Conservation (phyloP, 31 red algal genomes). For the Asparagopsis taxiformis region DNA sequence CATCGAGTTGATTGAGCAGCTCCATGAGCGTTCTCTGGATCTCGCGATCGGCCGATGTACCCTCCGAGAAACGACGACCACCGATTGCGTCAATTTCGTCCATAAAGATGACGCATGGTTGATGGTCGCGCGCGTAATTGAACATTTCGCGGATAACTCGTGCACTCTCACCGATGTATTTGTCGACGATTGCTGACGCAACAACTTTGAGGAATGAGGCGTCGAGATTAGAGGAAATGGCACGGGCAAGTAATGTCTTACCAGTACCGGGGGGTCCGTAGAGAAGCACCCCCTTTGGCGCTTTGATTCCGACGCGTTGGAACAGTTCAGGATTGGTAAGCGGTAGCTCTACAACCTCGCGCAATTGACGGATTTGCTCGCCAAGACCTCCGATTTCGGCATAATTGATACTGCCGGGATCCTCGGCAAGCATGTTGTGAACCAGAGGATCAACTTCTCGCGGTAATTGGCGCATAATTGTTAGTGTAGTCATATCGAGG, state of each 20-base stretch:
- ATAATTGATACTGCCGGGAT: slow-evolving; percentile 83
- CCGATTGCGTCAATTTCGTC: slow-evolving; percentile 99
- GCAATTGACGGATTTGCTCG: slow-evolving; percentile 97
- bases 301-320: slow-evolving; percentile 94
- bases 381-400: slow-evolving; percentile 97
- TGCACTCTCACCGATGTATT: slow-evolving; percentile 99
- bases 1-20: slow-evolving; percentile 97
- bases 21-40: slow-evolving; percentile 99
- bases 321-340: slow-evolving; percentile 99
- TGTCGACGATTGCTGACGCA: slow-evolving; percentile 99
- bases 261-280: slow-evolving; percentile 99
- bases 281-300: slow-evolving; percentile 98
- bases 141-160: slow-evolving; percentile 99
- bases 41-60: slow-evolving; percentile 98
- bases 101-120: slow-evolving; percentile 99
- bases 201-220: slow-evolving; percentile 98
- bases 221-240: slow-evolving; percentile 96
- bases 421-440: slow-evolving; percentile 98
- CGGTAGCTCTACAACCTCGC: slow-evolving; percentile 98
- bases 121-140: slow-evolving; percentile 93
- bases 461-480: slow-evolving; percentile 98
- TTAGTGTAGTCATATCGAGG: slow-evolving; percentile 99
- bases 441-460: slow-evolving; percentile 99
- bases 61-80: slow-evolving; percentile 96
- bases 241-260: slow-evolving; percentile 96